phyloP scores from a whole-genome alignment of 2,329 filamentous ascomycete genomes.

The Tolypocladium amazonense region DNA sequence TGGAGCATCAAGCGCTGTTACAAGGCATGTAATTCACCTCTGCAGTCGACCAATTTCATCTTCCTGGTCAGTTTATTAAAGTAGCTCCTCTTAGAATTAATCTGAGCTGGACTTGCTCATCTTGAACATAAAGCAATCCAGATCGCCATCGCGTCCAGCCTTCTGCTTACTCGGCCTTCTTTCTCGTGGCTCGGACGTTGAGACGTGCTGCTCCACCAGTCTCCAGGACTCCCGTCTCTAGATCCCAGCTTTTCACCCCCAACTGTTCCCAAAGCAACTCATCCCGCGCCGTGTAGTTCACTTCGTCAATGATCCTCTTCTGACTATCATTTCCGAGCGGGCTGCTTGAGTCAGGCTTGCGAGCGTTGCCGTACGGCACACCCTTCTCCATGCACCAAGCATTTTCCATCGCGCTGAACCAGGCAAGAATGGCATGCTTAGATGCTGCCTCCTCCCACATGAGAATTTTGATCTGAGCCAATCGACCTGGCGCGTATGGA shows the following conservation, averaged over 20 bases:
- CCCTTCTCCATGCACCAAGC: slow-evolving; percentile 19
- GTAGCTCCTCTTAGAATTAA: background rate
- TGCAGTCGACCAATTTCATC: background rate
- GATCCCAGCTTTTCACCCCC: slow-evolving; percentile 21
- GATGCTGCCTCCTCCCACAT: slow-evolving; percentile 20
- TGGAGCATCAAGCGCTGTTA: background rate
- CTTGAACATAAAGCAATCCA: background rate
- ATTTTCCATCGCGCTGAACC: slow-evolving; percentile 26
- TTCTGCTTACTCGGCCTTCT: background rate
- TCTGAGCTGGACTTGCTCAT: background rate
- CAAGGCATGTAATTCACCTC: background rate
- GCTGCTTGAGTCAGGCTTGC: background rate
- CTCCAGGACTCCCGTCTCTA: slow-evolving; percentile 24
- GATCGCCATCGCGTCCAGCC: background rate
- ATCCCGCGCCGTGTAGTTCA: slow-evolving; percentile 2
- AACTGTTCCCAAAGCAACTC: slow-evolving; percentile 18
- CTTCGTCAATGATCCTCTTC: background rate
- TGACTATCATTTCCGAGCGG: background rate
- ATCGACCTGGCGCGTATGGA: slow-evolving; percentile 8
- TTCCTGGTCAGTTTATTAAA: too few species aligned
- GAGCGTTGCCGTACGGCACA: slow-evolving; percentile 9
- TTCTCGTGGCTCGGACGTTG: background rate
- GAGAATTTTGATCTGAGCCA: slow-evolving; percentile 22
- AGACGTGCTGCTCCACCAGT: slow-evolving; percentile 24
- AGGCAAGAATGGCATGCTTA: slow-evolving; percentile 20